Percentiles rank a stretch among this genome's conserved stretches.
phyloP scores from a whole-genome alignment of 805 yeast species.

The Saccharomyces jurei region DNA sequence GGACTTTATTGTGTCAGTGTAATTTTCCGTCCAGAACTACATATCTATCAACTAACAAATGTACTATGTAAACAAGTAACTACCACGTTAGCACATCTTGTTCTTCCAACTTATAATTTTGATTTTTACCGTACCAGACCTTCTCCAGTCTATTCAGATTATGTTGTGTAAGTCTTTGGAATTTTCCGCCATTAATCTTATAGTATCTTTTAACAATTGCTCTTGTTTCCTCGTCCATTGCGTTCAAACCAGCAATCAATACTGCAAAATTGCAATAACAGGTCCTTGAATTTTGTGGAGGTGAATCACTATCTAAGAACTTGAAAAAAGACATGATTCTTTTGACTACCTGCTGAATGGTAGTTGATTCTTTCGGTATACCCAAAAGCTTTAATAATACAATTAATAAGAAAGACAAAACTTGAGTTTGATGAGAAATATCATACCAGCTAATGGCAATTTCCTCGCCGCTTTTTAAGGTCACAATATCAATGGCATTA shows the following conservation, averaged over 20 bases:
- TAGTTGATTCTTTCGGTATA: constrained; percentile 27
- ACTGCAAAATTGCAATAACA: constrained; percentile 33
- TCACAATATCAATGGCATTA: constrained; percentile 30
- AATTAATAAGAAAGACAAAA: constrained; percentile 27
- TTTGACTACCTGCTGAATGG: constrained; percentile 29
- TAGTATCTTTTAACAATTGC: constrained; percentile 26
- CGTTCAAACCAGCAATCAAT: constrained; percentile 30
- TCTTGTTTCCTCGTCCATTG: constrained; percentile 29
- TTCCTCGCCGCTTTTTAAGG: constrained; percentile 19
- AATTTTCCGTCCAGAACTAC: background rate
- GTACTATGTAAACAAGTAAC: background rate
- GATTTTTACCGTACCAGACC: constrained; percentile 28
- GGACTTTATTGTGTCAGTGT: background rate
- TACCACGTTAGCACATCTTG: constrained; percentile 32
- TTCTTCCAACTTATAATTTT: constrained; percentile 25
- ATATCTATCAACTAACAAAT: background rate
- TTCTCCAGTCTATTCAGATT: constrained; percentile 28
- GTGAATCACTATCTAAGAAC: constrained; percentile 28
- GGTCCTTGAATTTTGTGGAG: constrained; percentile 31
- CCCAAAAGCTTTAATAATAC: constrained; percentile 28
- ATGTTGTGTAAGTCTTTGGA: constrained; percentile 29
- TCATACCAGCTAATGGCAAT: constrained; percentile 33
- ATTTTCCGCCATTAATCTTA: constrained; percentile 24
- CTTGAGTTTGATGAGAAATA: constrained; percentile 33
- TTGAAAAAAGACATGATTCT: constrained; percentile 28